These are phyloP conservation scores for Lyophyllum semitale DNA, from an alignment of 768 basidiomycete species.

Conservation along the genomic window DNA sequence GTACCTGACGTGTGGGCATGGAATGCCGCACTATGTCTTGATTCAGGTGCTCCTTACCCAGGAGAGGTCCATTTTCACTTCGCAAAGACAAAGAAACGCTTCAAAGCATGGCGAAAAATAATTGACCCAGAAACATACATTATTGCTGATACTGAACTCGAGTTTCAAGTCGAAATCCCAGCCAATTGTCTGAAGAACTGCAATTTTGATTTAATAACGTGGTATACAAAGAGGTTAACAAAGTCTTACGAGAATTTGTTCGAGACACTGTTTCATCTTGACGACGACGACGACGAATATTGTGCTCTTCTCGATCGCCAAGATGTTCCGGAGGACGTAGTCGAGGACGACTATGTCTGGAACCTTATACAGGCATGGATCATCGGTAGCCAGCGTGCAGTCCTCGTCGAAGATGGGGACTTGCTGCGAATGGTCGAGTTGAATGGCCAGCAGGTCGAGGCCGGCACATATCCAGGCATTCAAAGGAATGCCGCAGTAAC, in stretches of 20 bases:
- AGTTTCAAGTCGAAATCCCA: neutral
- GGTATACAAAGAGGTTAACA: neutral
- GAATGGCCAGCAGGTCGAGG: neutral
- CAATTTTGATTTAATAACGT: neutral
- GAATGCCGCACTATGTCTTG: neutral
- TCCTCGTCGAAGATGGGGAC: too few species aligned
- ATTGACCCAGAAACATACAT: neutral
- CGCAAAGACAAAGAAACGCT: too few species aligned
- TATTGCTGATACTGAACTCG: neutral
- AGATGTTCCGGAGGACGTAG: neutral
- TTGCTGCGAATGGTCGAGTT: neutral
- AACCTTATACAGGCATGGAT: too few species aligned
- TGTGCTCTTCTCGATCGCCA: neutral
- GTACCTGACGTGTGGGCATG: neutral
- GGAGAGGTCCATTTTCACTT: neutral
- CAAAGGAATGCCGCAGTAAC: slow-evolving; percentile 23
- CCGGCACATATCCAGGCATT: slow-evolving; percentile 8
- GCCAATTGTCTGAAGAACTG: neutral
- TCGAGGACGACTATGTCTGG: neutral
- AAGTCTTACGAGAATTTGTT: neutral
- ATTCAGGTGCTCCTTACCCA: neutral
- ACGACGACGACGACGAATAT: neutral
- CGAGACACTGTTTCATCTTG: neutral
- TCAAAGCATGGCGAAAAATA: too few species aligned
- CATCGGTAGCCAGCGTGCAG: too few species aligned